These are phyloP conservation scores for Asterella californica DNA, from an alignment of 225 moss, liverwort and hornwort species.

Conservation along the genomic window DNA sequence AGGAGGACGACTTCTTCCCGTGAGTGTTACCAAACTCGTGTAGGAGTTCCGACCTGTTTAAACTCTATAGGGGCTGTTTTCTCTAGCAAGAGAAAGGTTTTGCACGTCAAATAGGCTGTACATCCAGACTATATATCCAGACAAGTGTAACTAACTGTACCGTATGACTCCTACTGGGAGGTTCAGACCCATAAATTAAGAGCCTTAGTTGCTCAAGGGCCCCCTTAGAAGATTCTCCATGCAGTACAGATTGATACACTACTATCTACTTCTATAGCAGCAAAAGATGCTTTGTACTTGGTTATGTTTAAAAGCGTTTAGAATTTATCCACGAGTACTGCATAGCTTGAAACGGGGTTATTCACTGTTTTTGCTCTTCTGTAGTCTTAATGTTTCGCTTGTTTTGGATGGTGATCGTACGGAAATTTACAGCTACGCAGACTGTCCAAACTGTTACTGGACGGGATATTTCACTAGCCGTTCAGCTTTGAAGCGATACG, in stretches of 20 bases:
- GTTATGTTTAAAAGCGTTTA: not conserved
- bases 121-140: not conserved
- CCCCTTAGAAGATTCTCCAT: not conserved
- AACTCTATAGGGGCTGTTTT: not conserved
- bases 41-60: not conserved
- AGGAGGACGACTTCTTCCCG: constrained; percentile 93
- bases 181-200: not conserved
- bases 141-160: not conserved
- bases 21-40: constrained; percentile 25
- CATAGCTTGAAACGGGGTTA: not conserved
- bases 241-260: not conserved
- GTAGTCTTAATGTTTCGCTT: not conserved
- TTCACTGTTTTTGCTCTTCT: not conserved
- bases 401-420: not conserved
- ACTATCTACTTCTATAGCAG: not conserved
- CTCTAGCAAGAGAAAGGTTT: not conserved
- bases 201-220: not conserved
- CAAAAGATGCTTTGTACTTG: not conserved
- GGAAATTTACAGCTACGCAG: constrained; percentile 64
- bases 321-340: not conserved
- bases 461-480: constrained; percentile 96
- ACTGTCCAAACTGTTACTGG: constrained; percentile 86
- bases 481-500: constrained; percentile 83
- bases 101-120: not conserved
- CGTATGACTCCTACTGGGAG: not conserved